phyloP scores from a whole-genome alignment of 306 rosid species.

The Senna tora region DNA sequence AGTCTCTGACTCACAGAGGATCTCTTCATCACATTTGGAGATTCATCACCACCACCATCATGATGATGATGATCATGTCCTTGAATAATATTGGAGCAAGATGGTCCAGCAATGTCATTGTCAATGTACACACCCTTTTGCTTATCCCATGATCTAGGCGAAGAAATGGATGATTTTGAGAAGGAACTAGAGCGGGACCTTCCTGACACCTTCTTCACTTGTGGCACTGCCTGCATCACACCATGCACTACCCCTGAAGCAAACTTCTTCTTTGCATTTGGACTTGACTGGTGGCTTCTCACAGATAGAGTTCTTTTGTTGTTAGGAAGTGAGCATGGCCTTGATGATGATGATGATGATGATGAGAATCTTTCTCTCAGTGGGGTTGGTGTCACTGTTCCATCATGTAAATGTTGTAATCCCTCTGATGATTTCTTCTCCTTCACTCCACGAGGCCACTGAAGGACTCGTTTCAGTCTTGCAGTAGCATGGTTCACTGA shows the following conservation, averaged over 20 bases:
- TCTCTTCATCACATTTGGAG: conserved; percentile 50
- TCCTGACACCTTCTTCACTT: conserved; percentile 52
- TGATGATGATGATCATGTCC: not conserved
- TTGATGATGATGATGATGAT: too few species aligned
- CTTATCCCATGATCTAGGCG: conserved; percentile 72
- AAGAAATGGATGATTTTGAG: conserved; percentile 78
- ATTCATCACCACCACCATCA: conserved; percentile 34
- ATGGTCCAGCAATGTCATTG: conserved; percentile 68
- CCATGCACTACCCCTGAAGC: conserved; percentile 79
- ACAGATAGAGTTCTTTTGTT: conserved; percentile 88
- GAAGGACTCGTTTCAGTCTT: conserved; percentile 63
- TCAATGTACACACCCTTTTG: conserved; percentile 70
- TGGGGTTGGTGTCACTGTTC: conserved; percentile 57
- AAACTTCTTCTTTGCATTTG: conserved; percentile 89
- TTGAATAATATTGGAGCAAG: conserved; percentile 62
- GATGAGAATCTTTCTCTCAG: conserved; percentile 78
- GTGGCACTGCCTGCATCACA: conserved; percentile 71
- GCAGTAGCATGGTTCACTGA: conserved; percentile 74
- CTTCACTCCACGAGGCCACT: conserved; percentile 64
- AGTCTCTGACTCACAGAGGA: conserved; percentile 45
- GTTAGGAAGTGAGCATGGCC: conserved; percentile 61
- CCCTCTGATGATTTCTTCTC: conserved; percentile 52
- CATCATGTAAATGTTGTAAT: conserved; percentile 52
- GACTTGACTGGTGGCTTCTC: conserved; percentile 89
- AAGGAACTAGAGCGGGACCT: conserved; percentile 87